Evolutionary conservation across 352 stramenopile species (phyloP).

Genomic region (Achlya hypogyna): DNA sequence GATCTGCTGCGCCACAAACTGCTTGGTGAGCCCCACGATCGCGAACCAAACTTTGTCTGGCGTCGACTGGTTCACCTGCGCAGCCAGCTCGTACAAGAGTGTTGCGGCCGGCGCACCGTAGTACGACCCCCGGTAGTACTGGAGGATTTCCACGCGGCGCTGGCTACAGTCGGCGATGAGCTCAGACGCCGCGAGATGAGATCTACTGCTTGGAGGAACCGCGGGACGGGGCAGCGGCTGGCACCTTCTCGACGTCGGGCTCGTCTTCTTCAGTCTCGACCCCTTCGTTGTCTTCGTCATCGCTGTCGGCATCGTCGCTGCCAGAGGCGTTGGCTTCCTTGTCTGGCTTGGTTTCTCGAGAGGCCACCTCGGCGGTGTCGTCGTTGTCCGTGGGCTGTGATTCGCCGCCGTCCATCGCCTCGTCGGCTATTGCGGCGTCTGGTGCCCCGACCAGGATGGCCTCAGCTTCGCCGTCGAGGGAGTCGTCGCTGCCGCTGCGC

Average conservation of each 20-base stretch:
- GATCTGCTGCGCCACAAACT: constrained; percentile 90
- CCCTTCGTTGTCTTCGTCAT: constrained; percentile 22
- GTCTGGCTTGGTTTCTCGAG: too few species aligned
- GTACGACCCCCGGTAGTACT: constrained; percentile 93
- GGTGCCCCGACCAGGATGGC: constrained; percentile 18
- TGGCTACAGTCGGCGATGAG: constrained; percentile 23
- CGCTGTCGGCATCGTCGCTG: constrained; percentile 21
- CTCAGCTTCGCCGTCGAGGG: constrained; percentile 22
- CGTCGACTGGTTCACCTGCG: constrained; percentile 75
- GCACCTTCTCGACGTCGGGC: constrained; percentile 7
- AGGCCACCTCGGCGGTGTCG: constrained; percentile 23
- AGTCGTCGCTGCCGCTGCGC: constrained; percentile 32
- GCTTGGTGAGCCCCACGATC: constrained; percentile 95
- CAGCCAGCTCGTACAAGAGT: constrained; percentile 72
- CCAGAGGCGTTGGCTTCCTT: neutral
- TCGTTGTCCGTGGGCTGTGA: constrained; percentile 10
- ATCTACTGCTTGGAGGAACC: constrained; percentile 5
- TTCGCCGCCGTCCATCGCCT: neutral
- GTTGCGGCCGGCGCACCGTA: constrained; percentile 59
- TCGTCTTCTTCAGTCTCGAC: constrained; percentile 24
- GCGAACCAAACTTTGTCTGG: constrained; percentile 94
- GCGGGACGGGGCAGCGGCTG: neutral
- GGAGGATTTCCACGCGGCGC: constrained; percentile 67
- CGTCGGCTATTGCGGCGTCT: too few species aligned
- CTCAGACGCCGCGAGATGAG: neutral